These are phyloP conservation scores for Dendrobium officinale DNA, from an alignment of 106 monocot species.

Conservation along the genomic window DNA sequence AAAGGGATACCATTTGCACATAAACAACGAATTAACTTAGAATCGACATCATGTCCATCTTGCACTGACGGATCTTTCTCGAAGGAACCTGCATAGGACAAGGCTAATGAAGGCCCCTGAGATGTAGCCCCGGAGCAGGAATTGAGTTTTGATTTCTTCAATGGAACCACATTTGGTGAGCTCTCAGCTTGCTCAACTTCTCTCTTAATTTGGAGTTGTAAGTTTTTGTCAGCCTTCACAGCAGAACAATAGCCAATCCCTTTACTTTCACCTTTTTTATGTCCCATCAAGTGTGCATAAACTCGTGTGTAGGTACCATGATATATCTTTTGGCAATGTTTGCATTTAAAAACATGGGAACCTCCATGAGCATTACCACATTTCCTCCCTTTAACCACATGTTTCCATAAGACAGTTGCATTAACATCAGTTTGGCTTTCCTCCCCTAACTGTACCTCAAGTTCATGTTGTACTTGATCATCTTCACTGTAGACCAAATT, in stretches of 20 bases:
- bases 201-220: conserved; percentile 41
- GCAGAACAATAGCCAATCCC: conserved; percentile 49
- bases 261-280: conserved; percentile 52
- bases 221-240: conserved; percentile 38
- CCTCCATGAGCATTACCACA: conserved; percentile 61
- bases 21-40: conserved; percentile 38
- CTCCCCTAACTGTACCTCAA: conserved; percentile 28
- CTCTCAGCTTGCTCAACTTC: conserved; percentile 53
- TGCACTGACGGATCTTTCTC: conserved; percentile 22
- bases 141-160: conserved; percentile 46
- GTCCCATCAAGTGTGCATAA: conserved; percentile 56
- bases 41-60: conserved; percentile 34
- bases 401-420: conserved; percentile 49
- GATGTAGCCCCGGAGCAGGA: conserved; percentile 15
- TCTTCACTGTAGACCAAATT: conserved; percentile 30
- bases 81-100: conserved; percentile 27
- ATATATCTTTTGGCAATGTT: conserved; percentile 47
- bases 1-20: conserved; percentile 57
- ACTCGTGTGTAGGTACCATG: conserved; percentile 50
- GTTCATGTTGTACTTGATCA: conserved; percentile 31
- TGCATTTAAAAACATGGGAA: conserved; percentile 51
- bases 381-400: conserved; percentile 46
- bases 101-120: conserved; percentile 34
- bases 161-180: conserved; percentile 36
- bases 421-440: conserved; percentile 30